A percentile compares a stretch with the other conserved stretches of the same genome.
Evolutionary conservation across 2,329 filamentous ascomycete genomes (phyloP).

Genomic region (Pseudogymnoascus sp.): DNA sequence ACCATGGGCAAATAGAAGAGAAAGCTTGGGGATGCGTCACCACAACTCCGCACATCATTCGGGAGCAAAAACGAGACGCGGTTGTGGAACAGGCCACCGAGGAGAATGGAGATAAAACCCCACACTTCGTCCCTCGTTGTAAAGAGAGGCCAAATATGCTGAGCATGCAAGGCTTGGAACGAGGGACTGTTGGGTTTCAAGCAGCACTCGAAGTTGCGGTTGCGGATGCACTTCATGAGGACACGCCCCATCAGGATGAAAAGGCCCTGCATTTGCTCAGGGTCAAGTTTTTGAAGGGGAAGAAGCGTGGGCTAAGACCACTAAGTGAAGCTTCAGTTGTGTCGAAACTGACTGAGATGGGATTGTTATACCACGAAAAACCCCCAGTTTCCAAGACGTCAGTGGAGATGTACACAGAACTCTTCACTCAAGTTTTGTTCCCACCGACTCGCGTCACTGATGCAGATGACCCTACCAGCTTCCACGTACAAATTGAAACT

Average conservation of each 20-base stretch:
- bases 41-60: constrained; percentile 53
- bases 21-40: constrained; percentile 55
- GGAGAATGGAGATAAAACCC: constrained; percentile 17
- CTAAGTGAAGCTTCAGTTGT: constrained; percentile 50
- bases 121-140: constrained; percentile 24
- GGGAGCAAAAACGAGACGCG: constrained; percentile 39
- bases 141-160: constrained; percentile 54
- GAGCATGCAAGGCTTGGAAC: constrained; percentile 62
- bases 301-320: constrained; percentile 36
- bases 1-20: constrained; percentile 56
- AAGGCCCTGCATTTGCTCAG: constrained; percentile 18
- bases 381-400: constrained; percentile 38
- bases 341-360: constrained; percentile 46
- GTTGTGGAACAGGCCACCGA: constrained; percentile 22
- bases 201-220: constrained; percentile 58
- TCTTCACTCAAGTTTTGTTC: constrained; percentile 52
- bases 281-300: constrained; percentile 28
- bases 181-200: constrained; percentile 61
- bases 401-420: constrained; percentile 52
- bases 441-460: constrained; percentile 49
- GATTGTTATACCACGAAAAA: constrained; percentile 46
- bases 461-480: constrained; percentile 49
- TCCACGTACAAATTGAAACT: constrained; percentile 62
- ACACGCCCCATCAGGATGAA: constrained; percentile 38
- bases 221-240: constrained; percentile 55